Percentiles rank a stretch among this genome's conserved stretches.
Conservation (phyloP, 768 basidiomycete genomes). For the Kwoniella newhampshirensis region DNA sequence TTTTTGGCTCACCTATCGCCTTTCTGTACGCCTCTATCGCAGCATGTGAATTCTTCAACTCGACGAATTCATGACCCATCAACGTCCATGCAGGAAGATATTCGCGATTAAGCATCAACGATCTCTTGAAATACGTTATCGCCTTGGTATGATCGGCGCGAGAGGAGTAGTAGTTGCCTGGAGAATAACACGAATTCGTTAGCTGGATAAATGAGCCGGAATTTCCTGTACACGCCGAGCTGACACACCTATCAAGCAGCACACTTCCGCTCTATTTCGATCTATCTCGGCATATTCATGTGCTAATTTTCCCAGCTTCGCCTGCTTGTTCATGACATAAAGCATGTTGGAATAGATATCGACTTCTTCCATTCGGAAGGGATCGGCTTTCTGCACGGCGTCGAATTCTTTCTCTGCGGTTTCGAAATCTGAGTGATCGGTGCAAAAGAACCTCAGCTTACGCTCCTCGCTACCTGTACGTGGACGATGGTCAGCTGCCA, state of each 20-base stretch:
- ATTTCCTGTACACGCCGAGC: too few species aligned
- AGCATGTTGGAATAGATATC: constrained; percentile 96
- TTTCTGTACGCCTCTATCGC: constrained; percentile 96
- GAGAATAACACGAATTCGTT: not conserved
- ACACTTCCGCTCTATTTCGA: constrained; percentile 91
- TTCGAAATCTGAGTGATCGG: constrained; percentile 67
- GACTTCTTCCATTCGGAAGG: constrained; percentile 87
- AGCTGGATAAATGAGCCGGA: not conserved
- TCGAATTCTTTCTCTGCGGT: constrained; percentile 84
- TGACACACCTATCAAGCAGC: constrained; percentile 83
- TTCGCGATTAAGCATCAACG: constrained; percentile 89
- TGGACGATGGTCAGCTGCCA: constrained; percentile 18
- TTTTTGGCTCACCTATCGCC: constrained; percentile 71
- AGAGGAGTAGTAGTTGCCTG: constrained; percentile 97
- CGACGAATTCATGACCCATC: constrained; percentile 98
- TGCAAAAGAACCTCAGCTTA: constrained; percentile 6
- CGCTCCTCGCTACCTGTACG: too few species aligned
- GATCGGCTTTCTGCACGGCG: constrained; percentile 73
- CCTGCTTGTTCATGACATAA: constrained; percentile 85
- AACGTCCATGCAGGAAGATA: constrained; percentile 97
- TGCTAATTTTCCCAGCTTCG: constrained; percentile 85
- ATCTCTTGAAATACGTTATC: constrained; percentile 88
- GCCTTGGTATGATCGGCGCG: constrained; percentile 93
- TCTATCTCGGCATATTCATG: constrained; percentile 86
- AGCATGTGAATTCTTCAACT: constrained; percentile 98